Evolutionary conservation across 75 land plant genomes (phyloP).

Genomic region (Cunninghamia lanceolata): DNA sequence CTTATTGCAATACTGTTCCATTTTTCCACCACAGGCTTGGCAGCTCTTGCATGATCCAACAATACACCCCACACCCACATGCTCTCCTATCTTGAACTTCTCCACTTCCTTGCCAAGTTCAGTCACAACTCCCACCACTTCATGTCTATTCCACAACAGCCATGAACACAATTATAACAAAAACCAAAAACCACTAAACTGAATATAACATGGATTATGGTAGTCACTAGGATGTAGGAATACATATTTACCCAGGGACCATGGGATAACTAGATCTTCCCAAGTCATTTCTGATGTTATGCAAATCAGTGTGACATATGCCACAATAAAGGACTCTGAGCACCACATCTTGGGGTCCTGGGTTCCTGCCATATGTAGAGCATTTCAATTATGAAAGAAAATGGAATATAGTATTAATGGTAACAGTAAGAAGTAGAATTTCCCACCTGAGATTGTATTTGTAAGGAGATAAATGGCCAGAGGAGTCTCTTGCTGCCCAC

Average conservation of each 20-base stretch:
- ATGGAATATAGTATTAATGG: not conserved
- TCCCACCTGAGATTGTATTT: constrained; percentile 51
- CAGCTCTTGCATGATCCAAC: constrained; percentile 27
- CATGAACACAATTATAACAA: too few relatives aligned
- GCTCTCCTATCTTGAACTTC: constrained; percentile 58
- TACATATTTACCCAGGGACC: constrained; percentile 73
- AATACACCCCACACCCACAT: constrained; percentile 55
- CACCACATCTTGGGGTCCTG: not conserved
- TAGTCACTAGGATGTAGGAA: not conserved
- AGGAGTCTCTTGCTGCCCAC: constrained; percentile 58
- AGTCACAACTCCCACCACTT: constrained; percentile 81
- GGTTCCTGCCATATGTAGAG: constrained; percentile 58
- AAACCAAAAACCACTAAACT: too few relatives aligned
- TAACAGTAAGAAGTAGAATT: not conserved
- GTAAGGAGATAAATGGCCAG: constrained; percentile 62
- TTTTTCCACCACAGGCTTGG: constrained; percentile 45
- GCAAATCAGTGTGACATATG: constrained; percentile 82
- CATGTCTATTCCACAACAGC: constrained; percentile 40
- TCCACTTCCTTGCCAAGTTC: constrained; percentile 64
- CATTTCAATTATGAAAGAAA: constrained; percentile 23
- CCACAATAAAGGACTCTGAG: constrained; percentile 84
- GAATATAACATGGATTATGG: too few relatives aligned
- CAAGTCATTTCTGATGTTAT: constrained; percentile 60
- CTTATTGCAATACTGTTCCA: constrained; percentile 86
- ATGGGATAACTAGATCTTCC: constrained; percentile 85